Base-by-base conservation (phyloP, 805 yeast species). In the Cyberlindnera sargentensis region DNA sequence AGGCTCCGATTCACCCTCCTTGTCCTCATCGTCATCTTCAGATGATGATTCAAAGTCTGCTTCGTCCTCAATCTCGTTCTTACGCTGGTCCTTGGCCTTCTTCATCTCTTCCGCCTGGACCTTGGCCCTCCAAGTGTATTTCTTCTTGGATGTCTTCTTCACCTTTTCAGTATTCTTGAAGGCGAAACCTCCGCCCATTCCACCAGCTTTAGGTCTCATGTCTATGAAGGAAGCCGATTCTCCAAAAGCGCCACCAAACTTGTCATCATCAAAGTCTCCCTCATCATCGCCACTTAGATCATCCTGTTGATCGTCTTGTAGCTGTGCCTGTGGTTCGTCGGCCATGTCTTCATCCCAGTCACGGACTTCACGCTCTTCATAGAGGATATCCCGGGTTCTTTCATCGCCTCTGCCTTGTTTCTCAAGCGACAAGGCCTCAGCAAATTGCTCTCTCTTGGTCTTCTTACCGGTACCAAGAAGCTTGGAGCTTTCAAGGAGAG, bases 381-480 rank as follows among this genome's bases (percentile, higher is more conserved):
- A 86, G 28, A 86, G 62, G 23, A 86, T 70, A 24, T 74, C 81
- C 39, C 66, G 70, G 0, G 87, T 81, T 31, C 65, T 62, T 2
- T 80, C 88, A 58, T 75, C 76, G 1, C 76, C 82, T 46, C 83
- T 68, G 2, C 95, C 95, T 56, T 78, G 80, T 46, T 71, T 71
- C 56, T 88, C 96, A 34, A 82, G 64, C 41, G 75, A 75, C 43
- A 86, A 59, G 0, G 95, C 95, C 55, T 85, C 91, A n/a, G 73
- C 64, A 64, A 87, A 73, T 47, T 75, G 76, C 55, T 85, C 90
- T 42, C 70, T 73, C 49, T 75, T 77, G 2, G 95, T 84, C 49
- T 73, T 78, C 42, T 65, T 69, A 10, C 89, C 91, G 11, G 77
- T 73, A 40, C 98, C 98, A 40, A 91, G 72, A 5, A 74, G 71